A percentile compares a stretch with the other conserved stretches of the same genome.
These are phyloP conservation scores for Phaeotremella fagi DNA, from an alignment of 768 basidiomycete genomes.

Conservation along the genomic window DNA sequence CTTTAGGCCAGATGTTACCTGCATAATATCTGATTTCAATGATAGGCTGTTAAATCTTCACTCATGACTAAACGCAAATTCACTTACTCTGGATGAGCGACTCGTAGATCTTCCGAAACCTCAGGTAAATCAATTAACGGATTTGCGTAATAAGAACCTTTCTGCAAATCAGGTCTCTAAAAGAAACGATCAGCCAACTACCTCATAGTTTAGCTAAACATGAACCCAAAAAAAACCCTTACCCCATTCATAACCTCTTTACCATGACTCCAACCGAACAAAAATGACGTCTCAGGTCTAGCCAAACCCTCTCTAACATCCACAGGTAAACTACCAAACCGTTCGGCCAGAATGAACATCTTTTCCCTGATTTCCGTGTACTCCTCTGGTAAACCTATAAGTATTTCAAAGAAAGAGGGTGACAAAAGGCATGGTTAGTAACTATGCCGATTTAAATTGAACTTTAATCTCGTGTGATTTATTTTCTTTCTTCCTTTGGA, in stretches of 20 bases:
- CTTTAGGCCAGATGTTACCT: conserved; percentile 70
- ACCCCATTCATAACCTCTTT: conserved; percentile 97
- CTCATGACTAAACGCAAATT: neutral
- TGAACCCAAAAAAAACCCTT: conserved; percentile 3
- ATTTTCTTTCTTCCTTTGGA: no score
- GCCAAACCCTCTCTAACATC: conserved; percentile 66
- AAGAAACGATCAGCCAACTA: neutral
- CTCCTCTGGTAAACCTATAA: conserved; percentile 65
- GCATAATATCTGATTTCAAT: conserved; percentile 60
- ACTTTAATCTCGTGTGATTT: no score
- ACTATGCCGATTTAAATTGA: no score
- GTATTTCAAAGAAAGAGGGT: no score
- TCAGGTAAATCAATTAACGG: conserved; percentile 64
- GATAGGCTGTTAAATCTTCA: neutral
- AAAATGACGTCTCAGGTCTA: conserved; percentile 68
- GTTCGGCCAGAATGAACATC: conserved; percentile 68
- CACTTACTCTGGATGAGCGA: conserved; percentile 60
- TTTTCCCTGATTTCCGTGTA: conserved; percentile 64
- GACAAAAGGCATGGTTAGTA: no score
- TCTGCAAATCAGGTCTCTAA: conserved; percentile 62
- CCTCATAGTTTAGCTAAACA: neutral
- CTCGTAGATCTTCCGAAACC: conserved; percentile 58
- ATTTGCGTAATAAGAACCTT: conserved; percentile 90
- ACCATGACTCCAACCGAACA: conserved; percentile 98
- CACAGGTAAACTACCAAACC: conserved; percentile 69